Evolutionary conservation across 805 yeast genomes (phyloP).

Genomic region (Lachancea nothofagi): DNA sequence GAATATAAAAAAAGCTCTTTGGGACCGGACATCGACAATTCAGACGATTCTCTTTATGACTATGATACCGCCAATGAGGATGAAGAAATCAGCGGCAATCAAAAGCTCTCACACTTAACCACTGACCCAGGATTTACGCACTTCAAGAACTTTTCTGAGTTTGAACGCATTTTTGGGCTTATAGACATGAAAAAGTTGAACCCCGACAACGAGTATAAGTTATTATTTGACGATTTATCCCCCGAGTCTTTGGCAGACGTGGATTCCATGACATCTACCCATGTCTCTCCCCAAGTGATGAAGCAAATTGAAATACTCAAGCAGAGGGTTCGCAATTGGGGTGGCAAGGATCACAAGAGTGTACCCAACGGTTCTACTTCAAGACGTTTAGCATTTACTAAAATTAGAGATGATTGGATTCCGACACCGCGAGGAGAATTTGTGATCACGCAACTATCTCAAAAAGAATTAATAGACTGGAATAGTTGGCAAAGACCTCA

Average conservation of each 20-base stretch:
- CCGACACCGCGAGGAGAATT: constrained; percentile 63
- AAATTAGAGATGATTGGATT: constrained; percentile 74
- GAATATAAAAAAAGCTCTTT: constrained; percentile 2
- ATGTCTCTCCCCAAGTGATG: constrained; percentile 62
- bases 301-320: constrained; percentile 51
- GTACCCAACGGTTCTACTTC: constrained; percentile 63
- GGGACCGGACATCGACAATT: constrained; percentile 9
- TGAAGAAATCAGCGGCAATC: constrained; percentile 9
- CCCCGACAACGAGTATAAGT: constrained; percentile 68
- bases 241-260: constrained; percentile 67
- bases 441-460: constrained; percentile 48
- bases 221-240: constrained; percentile 67
- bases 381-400: constrained; percentile 61
- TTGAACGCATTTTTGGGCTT: constrained; percentile 17
- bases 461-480: constrained; percentile 37
- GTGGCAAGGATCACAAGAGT: constrained; percentile 66
- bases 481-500: constrained; percentile 34
- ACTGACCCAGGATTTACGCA: constrained; percentile 24
- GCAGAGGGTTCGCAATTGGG: constrained; percentile 71
- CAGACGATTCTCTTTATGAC: constrained; percentile 31
- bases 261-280: constrained; percentile 64
- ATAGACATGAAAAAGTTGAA: constrained; percentile 46
- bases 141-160: constrained; percentile 16
- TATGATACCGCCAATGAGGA: constrained; percentile 40
- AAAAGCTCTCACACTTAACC: constrained; percentile 2